A percentile compares a stretch with the other conserved stretches of the same genome.
phyloP scores from a whole-genome alignment of 192 early-diverging fungal genomes.

The Piromyces sp. region DNA sequence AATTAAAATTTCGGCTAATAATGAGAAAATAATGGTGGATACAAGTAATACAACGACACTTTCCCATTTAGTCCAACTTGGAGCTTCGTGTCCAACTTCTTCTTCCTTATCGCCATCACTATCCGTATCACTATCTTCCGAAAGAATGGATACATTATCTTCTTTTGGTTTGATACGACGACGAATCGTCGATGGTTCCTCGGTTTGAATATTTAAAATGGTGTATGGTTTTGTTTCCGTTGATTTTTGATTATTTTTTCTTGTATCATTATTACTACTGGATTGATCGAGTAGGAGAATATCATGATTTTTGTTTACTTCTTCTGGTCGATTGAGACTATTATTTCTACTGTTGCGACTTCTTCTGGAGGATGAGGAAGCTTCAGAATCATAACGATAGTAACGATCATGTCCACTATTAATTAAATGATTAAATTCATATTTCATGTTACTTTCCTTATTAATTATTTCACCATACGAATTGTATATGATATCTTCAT shows the following conservation, averaged over 20 bases:
- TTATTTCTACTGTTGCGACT: neutral
- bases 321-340: too few species aligned
- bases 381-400: neutral
- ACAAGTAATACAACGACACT: conserved; percentile 56
- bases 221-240: neutral
- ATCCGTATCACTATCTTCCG: conserved; percentile 30
- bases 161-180: conserved; percentile 5
- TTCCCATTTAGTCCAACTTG: conserved; percentile 76
- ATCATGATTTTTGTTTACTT: too few species aligned
- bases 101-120: conserved; percentile 42
- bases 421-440: neutral
- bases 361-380: too few species aligned
- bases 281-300: too few species aligned
- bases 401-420: neutral
- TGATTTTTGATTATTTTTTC: too few species aligned
- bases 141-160: conserved; percentile 5
- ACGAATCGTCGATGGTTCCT: neutral
- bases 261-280: neutral
- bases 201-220: neutral
- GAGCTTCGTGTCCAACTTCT: conserved; percentile 66
- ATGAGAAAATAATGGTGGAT: conserved; percentile 66
- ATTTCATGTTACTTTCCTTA: neutral
- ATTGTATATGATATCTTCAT: neutral
- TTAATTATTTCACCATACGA: neutral
- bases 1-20: conserved; percentile 88